Conservation (phyloP, 371 early-diverging fungal species). For the Polyrhizophydium stewartii region DNA sequence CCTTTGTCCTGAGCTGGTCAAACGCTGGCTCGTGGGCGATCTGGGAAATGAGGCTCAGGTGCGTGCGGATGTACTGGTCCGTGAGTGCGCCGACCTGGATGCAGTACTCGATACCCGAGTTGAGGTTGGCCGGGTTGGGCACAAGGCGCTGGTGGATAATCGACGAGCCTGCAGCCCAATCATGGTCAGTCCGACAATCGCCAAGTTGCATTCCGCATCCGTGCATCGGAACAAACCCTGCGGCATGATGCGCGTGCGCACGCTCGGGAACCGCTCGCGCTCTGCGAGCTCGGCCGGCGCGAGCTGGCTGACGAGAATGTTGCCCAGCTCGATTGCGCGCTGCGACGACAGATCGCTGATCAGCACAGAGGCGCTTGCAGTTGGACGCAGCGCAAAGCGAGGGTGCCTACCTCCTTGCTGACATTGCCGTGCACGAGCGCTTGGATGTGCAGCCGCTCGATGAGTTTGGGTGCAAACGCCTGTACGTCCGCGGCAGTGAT, state of each 20-base stretch:
- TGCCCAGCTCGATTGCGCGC: constrained; percentile 59
- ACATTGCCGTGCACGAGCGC: constrained; percentile 84
- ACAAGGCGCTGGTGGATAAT: constrained; percentile 64
- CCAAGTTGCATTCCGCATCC: too few relatives aligned
- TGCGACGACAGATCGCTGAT: constrained; percentile 2
- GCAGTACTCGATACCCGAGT: constrained; percentile 82
- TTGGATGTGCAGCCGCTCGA: constrained; percentile 68
- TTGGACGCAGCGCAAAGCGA: neutral
- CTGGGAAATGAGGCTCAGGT: constrained; percentile 67
- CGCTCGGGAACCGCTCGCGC: constrained; percentile 50
- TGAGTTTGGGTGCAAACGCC: constrained; percentile 63
- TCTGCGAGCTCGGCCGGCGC: constrained; percentile 58
- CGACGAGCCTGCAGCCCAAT: constrained; percentile 2
- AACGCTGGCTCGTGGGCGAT: constrained; percentile 86
- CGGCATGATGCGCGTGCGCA: constrained; percentile 68
- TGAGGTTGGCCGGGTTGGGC: constrained; percentile 73
- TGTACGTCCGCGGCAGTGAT: constrained; percentile 70
- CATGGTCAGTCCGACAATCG: too few relatives aligned
- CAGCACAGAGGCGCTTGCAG: too few relatives aligned
- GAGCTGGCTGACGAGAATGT: constrained; percentile 49
- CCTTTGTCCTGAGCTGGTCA: constrained; percentile 88
- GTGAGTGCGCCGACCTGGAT: constrained; percentile 48
- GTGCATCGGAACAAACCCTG: constrained; percentile 5
- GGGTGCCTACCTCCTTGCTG: constrained; percentile 5
- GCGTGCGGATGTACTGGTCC: constrained; percentile 34